Conservation (phyloP, 345 rosid genomes). For the Syzygium jambos region DNA sequence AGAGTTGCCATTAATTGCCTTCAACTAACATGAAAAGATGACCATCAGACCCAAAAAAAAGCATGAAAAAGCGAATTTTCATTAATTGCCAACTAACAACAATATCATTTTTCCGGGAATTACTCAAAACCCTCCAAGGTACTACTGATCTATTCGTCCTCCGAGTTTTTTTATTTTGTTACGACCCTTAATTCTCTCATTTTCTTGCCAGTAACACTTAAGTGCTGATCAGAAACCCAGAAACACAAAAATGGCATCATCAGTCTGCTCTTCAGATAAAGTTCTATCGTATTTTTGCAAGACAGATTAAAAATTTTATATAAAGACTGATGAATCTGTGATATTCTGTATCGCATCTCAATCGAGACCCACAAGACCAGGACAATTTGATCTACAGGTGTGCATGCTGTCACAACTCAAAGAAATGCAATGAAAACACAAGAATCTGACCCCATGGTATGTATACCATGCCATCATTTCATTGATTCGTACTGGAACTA, state of each 20-base stretch:
- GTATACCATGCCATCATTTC: neutral
- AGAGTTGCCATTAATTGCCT: no score
- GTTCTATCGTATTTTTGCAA: neutral
- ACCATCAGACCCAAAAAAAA: no score
- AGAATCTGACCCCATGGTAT: neutral
- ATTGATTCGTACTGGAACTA: neutral
- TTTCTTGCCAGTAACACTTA: no score
- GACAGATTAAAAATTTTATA: neutral
- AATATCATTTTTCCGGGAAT: no score
- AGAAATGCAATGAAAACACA: neutral
- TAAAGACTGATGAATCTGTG: neutral
- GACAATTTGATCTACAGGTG: neutral
- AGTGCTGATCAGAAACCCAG: neutral
- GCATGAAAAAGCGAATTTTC: no score
- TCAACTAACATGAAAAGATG: no score
- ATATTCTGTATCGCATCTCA: neutral
- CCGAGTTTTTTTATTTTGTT: no score
- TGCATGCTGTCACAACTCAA: neutral
- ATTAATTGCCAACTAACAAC: no score
- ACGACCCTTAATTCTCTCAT: no score
- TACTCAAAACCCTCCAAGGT: no score
- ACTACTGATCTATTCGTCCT: no score
- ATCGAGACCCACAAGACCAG: neutral
- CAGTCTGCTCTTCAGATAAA: neutral
- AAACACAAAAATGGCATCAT: neutral